phyloP scores from a whole-genome alignment of 352 stramenopile species.

The Globisporangium irregulare region DNA sequence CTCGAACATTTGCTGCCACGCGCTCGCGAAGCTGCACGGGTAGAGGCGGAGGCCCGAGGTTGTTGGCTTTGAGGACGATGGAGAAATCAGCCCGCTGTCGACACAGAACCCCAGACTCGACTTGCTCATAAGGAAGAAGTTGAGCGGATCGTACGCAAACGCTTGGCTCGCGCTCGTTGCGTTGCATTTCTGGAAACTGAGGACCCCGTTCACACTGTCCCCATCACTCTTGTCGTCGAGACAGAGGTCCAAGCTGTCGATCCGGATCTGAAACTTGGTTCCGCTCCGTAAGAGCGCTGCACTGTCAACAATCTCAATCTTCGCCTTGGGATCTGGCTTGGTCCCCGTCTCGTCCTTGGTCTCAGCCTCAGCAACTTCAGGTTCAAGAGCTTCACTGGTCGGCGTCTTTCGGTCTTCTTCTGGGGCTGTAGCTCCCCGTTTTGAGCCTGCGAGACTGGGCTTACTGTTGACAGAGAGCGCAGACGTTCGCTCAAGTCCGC shows the following conservation, averaged over 20 bases:
- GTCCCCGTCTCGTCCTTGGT: neutral
- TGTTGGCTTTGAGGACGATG: neutral
- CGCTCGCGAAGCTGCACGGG: neutral
- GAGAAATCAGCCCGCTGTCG: slow-evolving; percentile 8
- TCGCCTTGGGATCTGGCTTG: neutral
- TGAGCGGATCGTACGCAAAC: slow-evolving; percentile 17
- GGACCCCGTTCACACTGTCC: neutral
- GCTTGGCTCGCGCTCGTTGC: neutral
- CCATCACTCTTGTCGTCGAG: neutral
- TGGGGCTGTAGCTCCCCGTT: neutral
- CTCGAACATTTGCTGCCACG: slow-evolving; percentile 11
- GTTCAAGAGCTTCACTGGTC: neutral
- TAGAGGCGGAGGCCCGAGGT: neutral
- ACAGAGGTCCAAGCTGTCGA: neutral
- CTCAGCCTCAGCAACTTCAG: neutral
- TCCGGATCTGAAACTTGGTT: slow-evolving; percentile 8
- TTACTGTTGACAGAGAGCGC: neutral
- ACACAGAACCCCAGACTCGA: neutral
- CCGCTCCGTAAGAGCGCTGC: slow-evolving; percentile 7
- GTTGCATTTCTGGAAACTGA: slow-evolving; percentile 6
- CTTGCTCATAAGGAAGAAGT: slow-evolving; percentile 13
- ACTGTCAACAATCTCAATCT: neutral
- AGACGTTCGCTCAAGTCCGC: neutral
- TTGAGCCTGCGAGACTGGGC: neutral
- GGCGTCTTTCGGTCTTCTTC: neutral